phyloP scores from a whole-genome alignment of 352 stramenopile genomes.

The Globisporangium sylvaticum region DNA sequence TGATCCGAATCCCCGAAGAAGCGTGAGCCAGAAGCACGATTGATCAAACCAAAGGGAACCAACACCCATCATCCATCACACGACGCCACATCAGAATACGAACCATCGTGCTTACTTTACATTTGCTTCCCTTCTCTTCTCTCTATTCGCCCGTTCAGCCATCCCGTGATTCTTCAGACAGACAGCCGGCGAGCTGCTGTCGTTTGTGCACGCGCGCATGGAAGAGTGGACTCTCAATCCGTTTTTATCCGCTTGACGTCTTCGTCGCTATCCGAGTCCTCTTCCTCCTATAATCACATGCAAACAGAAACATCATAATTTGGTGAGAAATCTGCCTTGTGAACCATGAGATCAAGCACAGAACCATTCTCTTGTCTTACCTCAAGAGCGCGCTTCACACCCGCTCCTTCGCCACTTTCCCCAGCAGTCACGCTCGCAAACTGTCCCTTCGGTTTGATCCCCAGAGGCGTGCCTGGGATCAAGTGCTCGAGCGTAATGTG shows the following conservation, averaged over 20 bases:
- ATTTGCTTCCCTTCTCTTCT: slow-evolving; percentile 27
- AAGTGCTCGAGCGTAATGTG: slow-evolving; percentile 70
- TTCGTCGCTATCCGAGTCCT: slow-evolving; percentile 18
- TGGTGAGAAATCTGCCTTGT: slow-evolving; percentile 2
- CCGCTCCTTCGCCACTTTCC: slow-evolving; percentile 14
- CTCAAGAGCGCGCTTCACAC: slow-evolving; percentile 57
- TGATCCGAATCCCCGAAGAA: neutral
- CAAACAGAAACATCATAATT: too few species aligned
- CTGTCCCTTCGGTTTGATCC: slow-evolving; percentile 24
- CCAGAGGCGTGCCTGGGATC: slow-evolving; percentile 48
- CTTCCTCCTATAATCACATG: slow-evolving; percentile 6
- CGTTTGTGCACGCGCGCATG: neutral
- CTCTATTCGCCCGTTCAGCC: slow-evolving; percentile 42
- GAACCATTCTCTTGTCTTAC: slow-evolving; percentile 4
- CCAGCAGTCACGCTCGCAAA: slow-evolving; percentile 8
- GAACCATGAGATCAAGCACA: neutral
- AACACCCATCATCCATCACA: neutral
- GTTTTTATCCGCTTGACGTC: slow-evolving; percentile 19
- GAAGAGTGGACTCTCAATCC: slow-evolving; percentile 15
- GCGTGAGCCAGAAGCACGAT: neutral
- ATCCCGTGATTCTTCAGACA: neutral
- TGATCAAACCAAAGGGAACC: neutral
- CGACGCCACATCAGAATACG: slow-evolving; percentile 8
- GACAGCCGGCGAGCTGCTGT: too few species aligned
- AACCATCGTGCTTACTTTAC: slow-evolving; percentile 15